Evolutionary conservation across 164 flowering plant genomes (phyloP).

Genomic region (Annona cherimola): DNA sequence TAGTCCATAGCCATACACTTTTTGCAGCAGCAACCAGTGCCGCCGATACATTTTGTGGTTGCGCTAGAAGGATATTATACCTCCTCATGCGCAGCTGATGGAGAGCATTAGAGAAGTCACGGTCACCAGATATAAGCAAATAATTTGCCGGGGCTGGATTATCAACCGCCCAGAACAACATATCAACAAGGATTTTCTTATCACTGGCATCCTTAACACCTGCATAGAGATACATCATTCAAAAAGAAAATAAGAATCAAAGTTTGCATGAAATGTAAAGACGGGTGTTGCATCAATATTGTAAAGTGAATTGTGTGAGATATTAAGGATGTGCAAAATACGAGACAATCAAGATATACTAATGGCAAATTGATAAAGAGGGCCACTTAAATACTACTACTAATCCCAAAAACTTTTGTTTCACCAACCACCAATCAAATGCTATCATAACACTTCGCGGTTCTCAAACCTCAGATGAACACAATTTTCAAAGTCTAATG

Average conservation of each 20-base stretch:
- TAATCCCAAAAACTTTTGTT: too few species aligned
- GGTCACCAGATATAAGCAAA: constrained; percentile 85
- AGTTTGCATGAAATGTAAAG: not conserved
- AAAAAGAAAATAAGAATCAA: not conserved
- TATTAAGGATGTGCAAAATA: too few species aligned
- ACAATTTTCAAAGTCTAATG: too few species aligned
- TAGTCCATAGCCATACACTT: constrained; percentile 94
- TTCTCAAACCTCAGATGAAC: too few species aligned
- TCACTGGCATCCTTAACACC: constrained; percentile 96
- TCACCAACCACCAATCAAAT: too few species aligned
- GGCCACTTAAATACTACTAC: too few species aligned
- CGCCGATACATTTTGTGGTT: constrained; percentile 71
- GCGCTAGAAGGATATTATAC: constrained; percentile 88
- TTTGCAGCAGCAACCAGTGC: constrained; percentile 85
- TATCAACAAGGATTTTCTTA: constrained; percentile 87
- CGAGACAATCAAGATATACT: too few species aligned
- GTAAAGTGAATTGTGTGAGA: too few species aligned
- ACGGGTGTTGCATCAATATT: not conserved
- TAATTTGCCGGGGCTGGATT: constrained; percentile 93
- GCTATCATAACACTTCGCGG: too few species aligned
- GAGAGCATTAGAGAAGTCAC: constrained; percentile 87
- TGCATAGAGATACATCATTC: constrained; percentile 11
- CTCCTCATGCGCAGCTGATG: constrained; percentile 91
- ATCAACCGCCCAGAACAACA: constrained; percentile 94
- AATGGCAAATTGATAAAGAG: too few species aligned